phyloP scores from a whole-genome alignment of 2,329 filamentous ascomycete genomes.

The Aspergillus arachidicola region DNA sequence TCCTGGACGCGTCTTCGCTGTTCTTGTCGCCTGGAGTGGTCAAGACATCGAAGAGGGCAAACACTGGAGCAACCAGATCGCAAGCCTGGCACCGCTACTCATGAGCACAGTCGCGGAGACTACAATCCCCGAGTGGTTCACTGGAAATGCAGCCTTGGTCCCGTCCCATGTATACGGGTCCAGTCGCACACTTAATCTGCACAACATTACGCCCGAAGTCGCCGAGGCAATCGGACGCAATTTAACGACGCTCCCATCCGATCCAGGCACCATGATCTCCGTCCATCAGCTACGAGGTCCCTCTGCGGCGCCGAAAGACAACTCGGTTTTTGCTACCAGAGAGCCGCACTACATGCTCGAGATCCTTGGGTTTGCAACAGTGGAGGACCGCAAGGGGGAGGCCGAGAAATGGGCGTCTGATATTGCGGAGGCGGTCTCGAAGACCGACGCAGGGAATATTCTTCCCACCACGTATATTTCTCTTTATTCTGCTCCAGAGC shows the following conservation, averaged over 20 bases:
- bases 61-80: slow-evolving; percentile 18
- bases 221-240: slow-evolving; percentile 11
- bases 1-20: slow-evolving; percentile 13
- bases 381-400: background rate
- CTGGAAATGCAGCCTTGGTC: slow-evolving; percentile 3
- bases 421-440: slow-evolving; percentile 8
- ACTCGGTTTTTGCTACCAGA: slow-evolving; percentile 19
- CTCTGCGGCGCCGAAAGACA: slow-evolving; percentile 8
- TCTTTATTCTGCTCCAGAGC: background rate
- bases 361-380: slow-evolving; percentile 11
- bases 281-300: slow-evolving; percentile 23
- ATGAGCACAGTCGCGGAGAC: slow-evolving; percentile 19
- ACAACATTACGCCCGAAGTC: slow-evolving; percentile 9
- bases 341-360: slow-evolving; percentile 27
- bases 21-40: slow-evolving; percentile 17
- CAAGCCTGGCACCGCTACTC: slow-evolving; percentile 12
- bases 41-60: slow-evolving; percentile 16
- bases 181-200: slow-evolving; percentile 11
- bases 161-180: slow-evolving; percentile 8
- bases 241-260: slow-evolving; percentile 3
- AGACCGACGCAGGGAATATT: slow-evolving; percentile 11
- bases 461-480: slow-evolving; percentile 23
- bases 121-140: slow-evolving; percentile 15
- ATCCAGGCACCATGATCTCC: slow-evolving; percentile 16
- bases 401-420: slow-evolving; percentile 15